Base-by-base conservation (phyloP, 2,329 filamentous ascomycete genomes). In the Aspergillus hiratsukae region DNA sequence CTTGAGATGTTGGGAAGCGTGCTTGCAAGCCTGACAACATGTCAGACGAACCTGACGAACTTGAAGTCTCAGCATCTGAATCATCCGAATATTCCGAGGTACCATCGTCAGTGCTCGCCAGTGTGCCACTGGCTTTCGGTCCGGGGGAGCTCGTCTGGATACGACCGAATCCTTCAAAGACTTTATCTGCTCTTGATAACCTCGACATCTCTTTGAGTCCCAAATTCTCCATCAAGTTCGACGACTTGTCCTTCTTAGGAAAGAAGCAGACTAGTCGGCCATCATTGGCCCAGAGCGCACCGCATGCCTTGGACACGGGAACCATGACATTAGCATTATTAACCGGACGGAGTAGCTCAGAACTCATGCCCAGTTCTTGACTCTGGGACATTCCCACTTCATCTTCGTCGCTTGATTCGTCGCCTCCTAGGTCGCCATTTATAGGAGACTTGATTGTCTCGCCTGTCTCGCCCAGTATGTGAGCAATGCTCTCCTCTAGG, bases 331-430 rank as follows among this genome's bases (percentile, higher is more conserved):
- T 85, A 75, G 84, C 71, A 80, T 83, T 83, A 80, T 83, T 83
- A 27, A 81, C 75, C 9, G 78, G 76, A 49, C 78, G 77, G 59
- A 84, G 76, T 21, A 80, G 71, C 55, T 81, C 81, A 56, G 81
- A 79, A 58, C 79, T 78, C 69, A 76, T 72, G 27, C 76, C 76
- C 52, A 80, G 62, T 43, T 76, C 75, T 54, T 78, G 74, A 23
- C 70, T 74, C 53, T 75, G 73, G 55, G 71, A 70, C 66, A 75
- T 60, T 17, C 74, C 72, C 54, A 78, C 69, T 56, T 92, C 90
- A 61, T 92, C 89, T 58, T 90, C 88, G 60, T 91, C 88, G 65
- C 89, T 95, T 3, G 91, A 97, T 62, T 90, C 93, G 61, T 94
- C 90, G 56, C 89, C 88, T 29, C 73, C 77, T 40, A 79, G 54